These are phyloP conservation scores for Pyrenochaeta sp. DNA, from an alignment of 2,329 filamentous ascomycete species.

Conservation along the genomic window DNA sequence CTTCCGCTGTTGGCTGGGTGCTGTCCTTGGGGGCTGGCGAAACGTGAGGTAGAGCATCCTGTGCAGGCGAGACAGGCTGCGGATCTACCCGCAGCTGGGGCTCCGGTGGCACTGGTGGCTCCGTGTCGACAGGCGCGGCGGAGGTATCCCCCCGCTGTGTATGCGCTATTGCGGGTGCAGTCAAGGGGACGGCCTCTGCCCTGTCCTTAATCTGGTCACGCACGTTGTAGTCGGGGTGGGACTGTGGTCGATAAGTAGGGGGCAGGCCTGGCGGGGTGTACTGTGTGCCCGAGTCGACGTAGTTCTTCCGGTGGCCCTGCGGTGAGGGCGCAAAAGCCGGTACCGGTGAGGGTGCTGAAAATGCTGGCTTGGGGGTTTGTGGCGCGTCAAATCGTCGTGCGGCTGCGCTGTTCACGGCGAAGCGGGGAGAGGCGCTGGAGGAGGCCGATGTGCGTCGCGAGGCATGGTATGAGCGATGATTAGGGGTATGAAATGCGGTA, in stretches of 20 bases:
- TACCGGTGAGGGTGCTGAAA: slow-evolving; percentile 35
- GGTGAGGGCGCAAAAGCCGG: slow-evolving; percentile 33
- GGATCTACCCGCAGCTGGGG: slow-evolving; percentile 46
- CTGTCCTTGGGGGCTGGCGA: slow-evolving; percentile 21
- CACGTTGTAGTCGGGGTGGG: slow-evolving; percentile 3
- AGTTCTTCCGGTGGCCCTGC: slow-evolving; percentile 43
- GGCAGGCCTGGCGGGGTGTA: slow-evolving; percentile 61
- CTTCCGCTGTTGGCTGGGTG: slow-evolving; percentile 16
- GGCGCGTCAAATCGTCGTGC: slow-evolving; percentile 40
- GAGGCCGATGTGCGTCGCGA: slow-evolving; percentile 41
- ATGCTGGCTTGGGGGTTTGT: slow-evolving; percentile 27
- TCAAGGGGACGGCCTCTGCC: slow-evolving; percentile 14
- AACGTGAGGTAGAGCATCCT: slow-evolving; percentile 21
- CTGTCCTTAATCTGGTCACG: slow-evolving; percentile 1
- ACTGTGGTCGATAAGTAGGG: slow-evolving; percentile 50
- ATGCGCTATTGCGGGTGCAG: slow-evolving; percentile 29
- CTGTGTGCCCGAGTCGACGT: slow-evolving; percentile 62
- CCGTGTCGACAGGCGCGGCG: slow-evolving; percentile 41
- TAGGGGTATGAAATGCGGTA: slow-evolving; percentile 43
- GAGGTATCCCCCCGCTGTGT: slow-evolving; percentile 41
- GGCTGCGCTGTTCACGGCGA: slow-evolving; percentile 39
- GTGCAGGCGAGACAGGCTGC: slow-evolving; percentile 32
- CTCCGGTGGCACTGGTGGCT: slow-evolving; percentile 47
- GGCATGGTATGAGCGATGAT: slow-evolving; percentile 44
- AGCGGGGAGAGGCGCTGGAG: slow-evolving; percentile 44